Base-by-base conservation (phyloP, 2,329 filamentous ascomycete genomes). In the Paramyrothecium sp. region DNA sequence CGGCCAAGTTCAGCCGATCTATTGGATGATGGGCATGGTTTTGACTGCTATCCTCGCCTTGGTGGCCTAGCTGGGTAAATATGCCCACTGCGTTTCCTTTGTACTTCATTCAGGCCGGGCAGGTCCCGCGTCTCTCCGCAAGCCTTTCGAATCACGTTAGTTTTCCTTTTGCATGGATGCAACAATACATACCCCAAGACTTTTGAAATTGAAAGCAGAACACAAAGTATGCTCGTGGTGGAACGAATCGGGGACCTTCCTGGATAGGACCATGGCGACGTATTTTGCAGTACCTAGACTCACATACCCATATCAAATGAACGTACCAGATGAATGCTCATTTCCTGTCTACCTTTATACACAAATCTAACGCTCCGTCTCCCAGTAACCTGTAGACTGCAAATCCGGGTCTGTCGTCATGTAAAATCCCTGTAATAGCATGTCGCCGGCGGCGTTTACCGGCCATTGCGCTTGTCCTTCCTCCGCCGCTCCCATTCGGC, bases 401-500 rank as follows among this genome's bases (percentile, higher is more conserved):
- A 30, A 30, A 30, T 30, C 26, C 38, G 38, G 38, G 13, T 19
- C 38, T 44, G 7, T 16, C 13, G 13, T 17, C n/a, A 44, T 44
- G 38, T 12, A 7, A 19, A 44, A 44, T 4, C 13, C 13, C 5
- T 5, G 26, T 30, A 3, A 12, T 16, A 44, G n/a, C 38, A 16
- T 17, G 38, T 19, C 13, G 13, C 38, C 13, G 38, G n/a, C 38
- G 13, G 38, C 38, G 5, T 30, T 12, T 44, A 44, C 38, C 38
- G 13, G 38, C 13, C 60, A 30, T 60, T 57, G 22, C 68, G 66
- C 65, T 71, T 78, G 64, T 75, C 73, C 69, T 71, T 75, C 66
- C 76, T 75, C 67, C 77, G 76, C 65, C 81, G 74, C 71, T 87
- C 83, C 78, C 81, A 86, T 73, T 85, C 83, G 19, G 81, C 84